A percentile compares a stretch with the other conserved stretches of the same genome.
Evolutionary conservation across 140 eudicot species (phyloP).

Genomic region (Ambrosia hybrid): DNA sequence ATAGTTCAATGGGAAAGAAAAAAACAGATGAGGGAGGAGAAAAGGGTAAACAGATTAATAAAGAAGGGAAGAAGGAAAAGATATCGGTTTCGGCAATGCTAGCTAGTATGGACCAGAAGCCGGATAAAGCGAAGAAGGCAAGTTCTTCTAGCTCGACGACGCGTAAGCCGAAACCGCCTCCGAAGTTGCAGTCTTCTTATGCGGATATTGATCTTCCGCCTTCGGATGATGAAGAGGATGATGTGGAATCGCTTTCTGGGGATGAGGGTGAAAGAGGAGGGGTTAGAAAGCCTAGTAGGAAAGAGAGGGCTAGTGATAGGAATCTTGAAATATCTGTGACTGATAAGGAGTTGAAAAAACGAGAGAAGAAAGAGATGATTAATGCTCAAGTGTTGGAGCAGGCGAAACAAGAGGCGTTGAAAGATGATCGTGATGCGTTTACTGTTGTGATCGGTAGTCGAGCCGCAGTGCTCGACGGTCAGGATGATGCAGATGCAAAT

Average conservation of each 20-base stretch:
- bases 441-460: slow-evolving; percentile 81
- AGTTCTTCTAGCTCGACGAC: slow-evolving; percentile 1
- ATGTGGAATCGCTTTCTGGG: background rate
- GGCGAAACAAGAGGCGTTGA: slow-evolving; percentile 61
- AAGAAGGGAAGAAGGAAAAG: slow-evolving; percentile 19
- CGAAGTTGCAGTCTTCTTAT: slow-evolving; percentile 6
- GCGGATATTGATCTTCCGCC: slow-evolving; percentile 21
- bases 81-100: slow-evolving; percentile 4
- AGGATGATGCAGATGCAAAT: slow-evolving; percentile 78
- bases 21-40: slow-evolving; percentile 11
- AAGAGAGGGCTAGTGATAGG: slow-evolving; percentile 36
- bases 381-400: slow-evolving; percentile 50
- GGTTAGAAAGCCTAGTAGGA: slow-evolving; percentile 28
- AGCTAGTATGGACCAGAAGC: slow-evolving; percentile 11
- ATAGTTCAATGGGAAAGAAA: slow-evolving; percentile 6
- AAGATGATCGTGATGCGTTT: slow-evolving; percentile 75
- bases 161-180: slow-evolving; percentile 9
- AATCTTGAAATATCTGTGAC: slow-evolving; percentile 47
- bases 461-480: slow-evolving; percentile 69
- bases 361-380: slow-evolving; percentile 68
- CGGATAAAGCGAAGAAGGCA: background rate
- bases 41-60: slow-evolving; percentile 5
- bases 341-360: slow-evolving; percentile 69
- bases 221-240: slow-evolving; percentile 12
- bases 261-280: slow-evolving; percentile 34